Conservation (phyloP, 2,329 filamentous ascomycete species). For the Pyrenophora teres region DNA sequence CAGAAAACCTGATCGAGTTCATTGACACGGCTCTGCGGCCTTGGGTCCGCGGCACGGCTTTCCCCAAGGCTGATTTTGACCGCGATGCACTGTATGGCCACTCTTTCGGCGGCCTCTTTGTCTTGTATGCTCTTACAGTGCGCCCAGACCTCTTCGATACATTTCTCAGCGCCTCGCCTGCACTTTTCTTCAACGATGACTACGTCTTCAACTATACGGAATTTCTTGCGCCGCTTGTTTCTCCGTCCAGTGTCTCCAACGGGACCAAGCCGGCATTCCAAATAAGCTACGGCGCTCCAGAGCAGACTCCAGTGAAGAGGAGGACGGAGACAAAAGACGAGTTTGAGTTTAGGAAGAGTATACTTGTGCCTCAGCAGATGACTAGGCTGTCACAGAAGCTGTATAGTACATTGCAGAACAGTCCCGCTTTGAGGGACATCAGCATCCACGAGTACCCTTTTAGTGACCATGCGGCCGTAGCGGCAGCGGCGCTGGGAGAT, state of each 20-base stretch:
- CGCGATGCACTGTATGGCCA: constrained; percentile 56
- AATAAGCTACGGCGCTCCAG: constrained; percentile 37
- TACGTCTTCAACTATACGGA: constrained; percentile 43
- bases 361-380: constrained; percentile 33
- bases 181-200: constrained; percentile 55
- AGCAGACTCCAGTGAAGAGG: constrained; percentile 33
- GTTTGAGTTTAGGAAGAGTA: constrained; percentile 31
- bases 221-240: constrained; percentile 28
- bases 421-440: constrained; percentile 31
- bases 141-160: constrained; percentile 51
- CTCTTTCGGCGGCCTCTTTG: constrained; percentile 57
- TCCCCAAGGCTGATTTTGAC: constrained; percentile 36
- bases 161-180: constrained; percentile 54
- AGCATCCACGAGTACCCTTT: constrained; percentile 37
- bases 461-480: constrained; percentile 41
- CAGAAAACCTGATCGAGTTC: constrained; percentile 53
- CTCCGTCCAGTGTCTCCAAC: constrained; percentile 1
- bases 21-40: constrained; percentile 50
- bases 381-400: constrained; percentile 27
- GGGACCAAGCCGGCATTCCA: constrained; percentile 37
- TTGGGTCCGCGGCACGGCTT: constrained; percentile 37
- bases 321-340: constrained; percentile 35
- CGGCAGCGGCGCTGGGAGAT: constrained; percentile 33
- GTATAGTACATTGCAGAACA: constrained; percentile 29
- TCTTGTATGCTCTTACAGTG: constrained; percentile 52